Evolutionary conservation across 1,139 yeast genomes (phyloP).

Genomic region (Suhomyces ambrosiae): DNA sequence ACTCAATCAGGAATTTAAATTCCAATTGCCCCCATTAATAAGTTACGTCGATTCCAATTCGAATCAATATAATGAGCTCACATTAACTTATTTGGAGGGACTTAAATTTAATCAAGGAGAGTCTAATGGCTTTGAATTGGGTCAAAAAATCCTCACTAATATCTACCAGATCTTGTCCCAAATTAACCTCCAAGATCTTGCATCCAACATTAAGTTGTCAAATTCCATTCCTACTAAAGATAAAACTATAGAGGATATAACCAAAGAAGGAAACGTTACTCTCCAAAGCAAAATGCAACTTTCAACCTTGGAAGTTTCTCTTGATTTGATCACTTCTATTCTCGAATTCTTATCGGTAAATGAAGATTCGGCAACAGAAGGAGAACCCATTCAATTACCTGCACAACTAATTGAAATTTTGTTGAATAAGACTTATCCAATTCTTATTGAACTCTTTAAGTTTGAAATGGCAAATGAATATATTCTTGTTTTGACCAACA

Average conservation of each 20-base stretch:
- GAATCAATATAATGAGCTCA: slow-evolving; percentile 37
- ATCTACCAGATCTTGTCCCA: slow-evolving; percentile 31
- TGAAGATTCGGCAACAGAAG: slow-evolving; percentile 21
- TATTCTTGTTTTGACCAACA: slow-evolving; percentile 44
- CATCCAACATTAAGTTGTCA: slow-evolving; percentile 28
- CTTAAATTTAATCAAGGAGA: slow-evolving; percentile 63
- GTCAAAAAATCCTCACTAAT: slow-evolving; percentile 26
- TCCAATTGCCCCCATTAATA: slow-evolving; percentile 25
- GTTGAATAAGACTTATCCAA: slow-evolving; percentile 39
- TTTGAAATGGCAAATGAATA: slow-evolving; percentile 31
- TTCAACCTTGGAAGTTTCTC: slow-evolving; percentile 65
- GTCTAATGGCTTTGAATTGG: slow-evolving; percentile 27
- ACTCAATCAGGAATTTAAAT: slow-evolving; percentile 21
- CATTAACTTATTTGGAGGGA: slow-evolving; percentile 59
- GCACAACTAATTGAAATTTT: slow-evolving; percentile 29
- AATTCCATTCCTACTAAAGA: slow-evolving; percentile 8
- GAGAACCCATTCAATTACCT: slow-evolving; percentile 25
- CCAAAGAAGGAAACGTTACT: slow-evolving; percentile 21
- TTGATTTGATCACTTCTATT: slow-evolving; percentile 75
- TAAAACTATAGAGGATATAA: slow-evolving; percentile 15
- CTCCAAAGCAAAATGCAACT: slow-evolving; percentile 54
- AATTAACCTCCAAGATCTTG: slow-evolving; percentile 47
- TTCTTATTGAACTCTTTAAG: slow-evolving; percentile 40
- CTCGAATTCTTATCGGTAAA: slow-evolving; percentile 57
- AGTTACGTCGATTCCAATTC: slow-evolving; percentile 20